These are phyloP conservation scores for Didymella pomorum DNA, from an alignment of 2,329 filamentous ascomycete genomes.

Conservation along the genomic window DNA sequence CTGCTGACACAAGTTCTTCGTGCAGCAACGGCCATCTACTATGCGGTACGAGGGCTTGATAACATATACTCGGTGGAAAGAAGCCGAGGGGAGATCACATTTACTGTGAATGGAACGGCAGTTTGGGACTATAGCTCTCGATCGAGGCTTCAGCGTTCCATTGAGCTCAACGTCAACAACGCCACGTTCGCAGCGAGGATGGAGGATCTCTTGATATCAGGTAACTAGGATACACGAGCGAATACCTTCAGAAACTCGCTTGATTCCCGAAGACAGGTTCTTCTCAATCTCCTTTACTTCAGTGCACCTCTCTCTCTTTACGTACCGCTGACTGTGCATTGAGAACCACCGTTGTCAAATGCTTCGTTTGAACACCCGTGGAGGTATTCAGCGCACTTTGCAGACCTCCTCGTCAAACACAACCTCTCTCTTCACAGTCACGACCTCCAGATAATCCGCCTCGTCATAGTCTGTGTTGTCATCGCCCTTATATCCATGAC, in stretches of 20 bases:
- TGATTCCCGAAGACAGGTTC: too few relatives aligned
- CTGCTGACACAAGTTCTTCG: neutral
- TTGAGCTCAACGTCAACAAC: neutral
- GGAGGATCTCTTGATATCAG: neutral
- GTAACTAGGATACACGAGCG: neutral
- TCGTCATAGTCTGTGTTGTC: conserved; percentile 19
- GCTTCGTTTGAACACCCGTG: too few relatives aligned
- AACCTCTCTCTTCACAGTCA: conserved; percentile 20
- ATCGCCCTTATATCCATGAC: conserved; percentile 1
- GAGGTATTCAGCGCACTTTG: neutral
- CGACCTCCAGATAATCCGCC: conserved; percentile 13
- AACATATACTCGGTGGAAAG: neutral
- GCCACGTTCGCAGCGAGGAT: conserved; percentile 3
- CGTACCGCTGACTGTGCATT: too few relatives aligned
- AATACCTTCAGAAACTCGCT: too few relatives aligned
- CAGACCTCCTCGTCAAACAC: conserved; percentile 12
- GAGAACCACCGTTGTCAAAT: too few relatives aligned
- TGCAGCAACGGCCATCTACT: conserved; percentile 10
- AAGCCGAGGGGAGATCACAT: conserved; percentile 2
- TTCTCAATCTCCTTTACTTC: too few relatives aligned
- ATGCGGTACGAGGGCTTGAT: conserved; percentile 10
- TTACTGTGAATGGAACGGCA: conserved; percentile 7
- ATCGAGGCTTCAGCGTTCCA: conserved; percentile 1
- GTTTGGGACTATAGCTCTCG: neutral
- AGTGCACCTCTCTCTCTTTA: too few relatives aligned